Base-by-base conservation (phyloP, 1,284 basidiomycete genomes). In the Moesziomyces globuligerus region DNA sequence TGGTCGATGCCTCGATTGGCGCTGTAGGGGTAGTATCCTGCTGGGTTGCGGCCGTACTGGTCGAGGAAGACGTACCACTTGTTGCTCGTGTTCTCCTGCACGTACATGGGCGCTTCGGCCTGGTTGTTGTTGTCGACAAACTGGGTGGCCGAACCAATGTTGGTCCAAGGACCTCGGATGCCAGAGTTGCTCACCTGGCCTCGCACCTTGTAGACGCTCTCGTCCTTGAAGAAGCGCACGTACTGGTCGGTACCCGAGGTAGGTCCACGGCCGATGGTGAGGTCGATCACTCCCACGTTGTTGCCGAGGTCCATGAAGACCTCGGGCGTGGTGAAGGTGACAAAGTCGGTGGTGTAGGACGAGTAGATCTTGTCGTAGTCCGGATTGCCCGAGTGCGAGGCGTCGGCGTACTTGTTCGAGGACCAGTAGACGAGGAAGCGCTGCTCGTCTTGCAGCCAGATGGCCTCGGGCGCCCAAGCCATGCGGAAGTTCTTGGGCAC, bases 151-250 rank as follows among this genome's bases (percentile, higher is more conserved):
- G 58, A 34, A 25, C 51, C 51, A 32, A 61, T 61, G 32, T 61
- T 51, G 17, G 10, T 20, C 58, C 58, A 61, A 9, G 50, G 40
- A 17, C 58, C 58, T 5, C 45, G n/a, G 26, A 61, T 42, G 32
- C 58, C 58, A 20, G 24, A 23, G 24, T 61, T 48, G 51, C 49
- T 53, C 20, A 61, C 58, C 41, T 61, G 58, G n/a, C 51, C 58
- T 18, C 58, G 46, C 15, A 50, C 50, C 44, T 61, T 61, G 36
- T 15, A 61, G 4, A 53, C 49, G 29, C 44, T 48, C 21, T 61
- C 51, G 58, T 61, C 58, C 26, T 61, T 61, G 58, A 55, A 61
- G 58, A 61, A 61, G 18, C 58, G 28, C n/a, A 55, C 53, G 32
- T 52, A 61, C 34, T 61, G 51, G 25, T 46, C 38, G 15, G 37